Evolutionary conservation across 345 rosid species (phyloP).

Genomic region (Gossypium rotundifolium): DNA sequence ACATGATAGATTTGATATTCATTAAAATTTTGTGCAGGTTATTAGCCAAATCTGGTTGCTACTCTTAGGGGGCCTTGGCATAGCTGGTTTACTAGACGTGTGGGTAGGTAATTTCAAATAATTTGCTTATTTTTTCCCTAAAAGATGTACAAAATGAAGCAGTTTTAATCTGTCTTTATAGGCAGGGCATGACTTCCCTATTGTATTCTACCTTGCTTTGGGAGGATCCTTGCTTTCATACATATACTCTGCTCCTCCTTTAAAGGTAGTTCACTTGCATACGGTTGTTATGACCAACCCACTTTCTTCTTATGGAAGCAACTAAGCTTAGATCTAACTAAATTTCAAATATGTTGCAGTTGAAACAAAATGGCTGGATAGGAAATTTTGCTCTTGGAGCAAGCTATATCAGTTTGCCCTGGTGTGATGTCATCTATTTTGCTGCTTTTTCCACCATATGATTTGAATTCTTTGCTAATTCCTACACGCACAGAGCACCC

Average conservation of each 20-base stretch:
- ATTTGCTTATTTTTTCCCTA: constrained; percentile 4
- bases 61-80: constrained; percentile 79
- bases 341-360: constrained; percentile 41
- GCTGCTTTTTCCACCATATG: not conserved
- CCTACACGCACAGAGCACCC: not conserved
- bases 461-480: not conserved
- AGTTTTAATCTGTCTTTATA: constrained; percentile 30
- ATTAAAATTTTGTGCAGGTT: constrained; percentile 46
- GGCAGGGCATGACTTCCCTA: constrained; percentile 88
- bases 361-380: constrained; percentile 97
- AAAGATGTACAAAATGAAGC: not conserved
- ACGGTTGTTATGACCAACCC: constrained; percentile 3
- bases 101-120: constrained; percentile 58
- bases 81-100: constrained; percentile 73
- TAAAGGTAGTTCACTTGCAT: constrained; percentile 51
- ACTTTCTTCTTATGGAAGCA: constrained; percentile 3
- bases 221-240: constrained; percentile 97
- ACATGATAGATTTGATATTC: not conserved
- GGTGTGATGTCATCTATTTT: constrained; percentile 36
- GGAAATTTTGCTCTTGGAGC: constrained; percentile 96
- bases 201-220: constrained; percentile 75
- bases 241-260: constrained; percentile 97
- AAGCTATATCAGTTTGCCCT: constrained; percentile 95
- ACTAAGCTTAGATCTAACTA: constrained; percentile 15
- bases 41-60: constrained; percentile 83